Evolutionary conservation across 1,139 yeast species (phyloP).

Genomic region (Torulaspora globosa): DNA sequence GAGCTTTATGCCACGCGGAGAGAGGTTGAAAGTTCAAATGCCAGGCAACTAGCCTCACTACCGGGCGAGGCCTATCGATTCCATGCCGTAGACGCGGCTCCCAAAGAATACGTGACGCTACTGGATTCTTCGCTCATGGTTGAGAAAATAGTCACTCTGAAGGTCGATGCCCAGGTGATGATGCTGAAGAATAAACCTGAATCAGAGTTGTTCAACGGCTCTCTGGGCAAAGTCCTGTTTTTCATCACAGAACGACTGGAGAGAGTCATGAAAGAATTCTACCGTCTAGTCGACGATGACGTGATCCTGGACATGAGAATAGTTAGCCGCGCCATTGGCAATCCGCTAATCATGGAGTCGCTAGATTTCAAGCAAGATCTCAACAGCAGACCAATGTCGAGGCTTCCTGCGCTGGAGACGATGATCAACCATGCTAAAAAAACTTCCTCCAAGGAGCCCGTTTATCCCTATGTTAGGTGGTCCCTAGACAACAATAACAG

Average conservation of each 20-base stretch:
- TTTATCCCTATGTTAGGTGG: slow-evolving; percentile 56
- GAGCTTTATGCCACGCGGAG: slow-evolving; percentile 70
- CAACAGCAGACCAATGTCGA: slow-evolving; percentile 20
- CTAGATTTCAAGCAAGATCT: slow-evolving; percentile 28
- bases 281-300: slow-evolving; percentile 26
- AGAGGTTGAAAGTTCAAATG: slow-evolving; percentile 72
- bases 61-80: slow-evolving; percentile 42
- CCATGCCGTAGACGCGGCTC: slow-evolving; percentile 48
- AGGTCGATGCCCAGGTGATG: slow-evolving; percentile 92
- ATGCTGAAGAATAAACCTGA: slow-evolving; percentile 86
- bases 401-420: slow-evolving; percentile 32
- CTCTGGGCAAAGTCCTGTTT: slow-evolving; percentile 67
- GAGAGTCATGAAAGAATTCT: slow-evolving; percentile 23
- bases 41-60: slow-evolving; percentile 46
- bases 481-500: slow-evolving; percentile 33
- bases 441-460: slow-evolving; percentile 29
- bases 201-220: slow-evolving; percentile 76
- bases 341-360: slow-evolving; percentile 23
- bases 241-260: slow-evolving; percentile 35
- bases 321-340: slow-evolving; percentile 35
- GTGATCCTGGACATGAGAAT: slow-evolving; percentile 35
- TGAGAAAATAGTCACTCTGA: slow-evolving; percentile 56
- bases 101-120: slow-evolving; percentile 28
- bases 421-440: slow-evolving; percentile 39
- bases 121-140: slow-evolving; percentile 64